These are phyloP conservation scores for Pilasporangium apinafurcum DNA, from an alignment of 352 stramenopile species.

Conservation along the genomic window DNA sequence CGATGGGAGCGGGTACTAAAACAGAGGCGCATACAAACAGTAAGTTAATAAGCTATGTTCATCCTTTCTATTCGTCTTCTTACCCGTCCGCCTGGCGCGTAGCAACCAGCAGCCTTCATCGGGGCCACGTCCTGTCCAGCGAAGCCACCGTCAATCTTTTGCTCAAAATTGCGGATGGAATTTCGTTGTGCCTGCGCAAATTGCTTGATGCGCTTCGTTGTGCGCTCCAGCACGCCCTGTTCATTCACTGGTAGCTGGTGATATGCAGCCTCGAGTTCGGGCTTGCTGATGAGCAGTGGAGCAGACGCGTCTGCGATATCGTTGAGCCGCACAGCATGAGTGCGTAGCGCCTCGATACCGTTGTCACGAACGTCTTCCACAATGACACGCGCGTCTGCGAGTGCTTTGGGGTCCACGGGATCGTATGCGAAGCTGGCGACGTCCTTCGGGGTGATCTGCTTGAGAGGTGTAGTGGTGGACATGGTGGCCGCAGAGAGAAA, in stretches of 20 bases:
- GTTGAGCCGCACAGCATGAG: constrained; percentile 58
- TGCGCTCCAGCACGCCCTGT: constrained; percentile 82
- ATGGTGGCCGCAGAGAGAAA: too few relatives aligned
- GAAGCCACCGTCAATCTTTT: constrained; percentile 93
- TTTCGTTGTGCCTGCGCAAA: constrained; percentile 93
- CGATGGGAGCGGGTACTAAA: constrained; percentile 93
- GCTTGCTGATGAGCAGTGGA: constrained; percentile 43
- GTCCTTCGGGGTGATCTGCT: constrained; percentile 60
- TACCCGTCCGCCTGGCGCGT: constrained; percentile 93
- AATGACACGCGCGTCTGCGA: constrained; percentile 57
- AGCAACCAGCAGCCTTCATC: constrained; percentile 91
- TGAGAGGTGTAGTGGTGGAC: constrained; percentile 26
- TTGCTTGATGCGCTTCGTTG: constrained; percentile 80
- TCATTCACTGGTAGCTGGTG: constrained; percentile 63
- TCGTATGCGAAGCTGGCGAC: constrained; percentile 80
- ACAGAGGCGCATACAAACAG: not conserved
- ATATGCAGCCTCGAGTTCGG: constrained; percentile 82
- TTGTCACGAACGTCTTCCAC: constrained; percentile 57
- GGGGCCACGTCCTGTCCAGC: constrained; percentile 90
- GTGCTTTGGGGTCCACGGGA: constrained; percentile 56
- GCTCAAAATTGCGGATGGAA: constrained; percentile 90
- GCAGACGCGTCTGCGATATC: constrained; percentile 39
- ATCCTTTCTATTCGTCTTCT: too few relatives aligned
- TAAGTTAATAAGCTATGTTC: not conserved
- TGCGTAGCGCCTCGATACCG: constrained; percentile 34